These are phyloP conservation scores for Scleromitrula shiraiana DNA, from an alignment of 2,329 filamentous ascomycete genomes.

Conservation along the genomic window DNA sequence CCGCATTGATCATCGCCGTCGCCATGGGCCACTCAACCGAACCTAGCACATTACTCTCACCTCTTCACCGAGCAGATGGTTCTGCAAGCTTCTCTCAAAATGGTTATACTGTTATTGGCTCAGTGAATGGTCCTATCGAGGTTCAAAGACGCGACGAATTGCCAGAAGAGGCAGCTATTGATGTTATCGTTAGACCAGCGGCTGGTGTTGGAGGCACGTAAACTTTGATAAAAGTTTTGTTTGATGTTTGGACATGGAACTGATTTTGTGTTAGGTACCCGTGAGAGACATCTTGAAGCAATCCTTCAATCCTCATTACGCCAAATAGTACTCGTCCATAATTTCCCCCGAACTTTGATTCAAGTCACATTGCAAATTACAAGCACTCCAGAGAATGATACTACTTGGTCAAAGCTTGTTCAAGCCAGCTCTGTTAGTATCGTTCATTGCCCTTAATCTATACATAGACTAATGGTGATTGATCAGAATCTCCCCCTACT, in stretches of 20 bases:
- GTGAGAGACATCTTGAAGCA: conserved; percentile 75
- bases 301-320: conserved; percentile 64
- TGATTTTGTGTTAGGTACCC: conserved; percentile 41
- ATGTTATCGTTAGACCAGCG: conserved; percentile 82
- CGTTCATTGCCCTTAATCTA: conserved; percentile 9
- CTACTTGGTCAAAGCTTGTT: conserved; percentile 50
- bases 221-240: conserved; percentile 1
- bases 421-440: conserved; percentile 49
- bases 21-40: conserved; percentile 35
- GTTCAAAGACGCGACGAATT: conserved; percentile 82
- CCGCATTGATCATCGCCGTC: background rate
- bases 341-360: conserved; percentile 69
- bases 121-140: conserved; percentile 90
- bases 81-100: conserved; percentile 69
- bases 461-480: conserved; percentile 11
- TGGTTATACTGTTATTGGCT: conserved; percentile 74
- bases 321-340: conserved; percentile 65
- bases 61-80: conserved; percentile 66
- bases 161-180: conserved; percentile 82
- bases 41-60: conserved; percentile 41
- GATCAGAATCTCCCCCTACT: conserved; percentile 68
- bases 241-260: background rate
- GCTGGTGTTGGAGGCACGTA: conserved; percentile 69
- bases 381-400: conserved; percentile 59
- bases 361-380: conserved; percentile 76